Evolutionary conservation across 1,284 basidiomycete species (phyloP).

Genomic region (Austroboletus niveus): DNA sequence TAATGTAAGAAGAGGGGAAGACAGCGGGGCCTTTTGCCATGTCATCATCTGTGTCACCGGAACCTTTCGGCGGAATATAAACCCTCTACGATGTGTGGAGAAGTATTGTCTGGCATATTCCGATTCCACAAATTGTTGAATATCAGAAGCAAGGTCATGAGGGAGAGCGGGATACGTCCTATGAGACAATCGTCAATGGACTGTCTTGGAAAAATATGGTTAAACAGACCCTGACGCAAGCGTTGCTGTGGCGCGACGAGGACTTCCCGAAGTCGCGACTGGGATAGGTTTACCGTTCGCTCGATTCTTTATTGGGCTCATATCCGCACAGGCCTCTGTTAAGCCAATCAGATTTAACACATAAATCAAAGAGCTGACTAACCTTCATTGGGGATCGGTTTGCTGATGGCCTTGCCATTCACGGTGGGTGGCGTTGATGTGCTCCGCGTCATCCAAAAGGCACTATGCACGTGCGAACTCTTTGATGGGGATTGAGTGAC

Average conservation of each 20-base stretch:
- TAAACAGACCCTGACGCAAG: conserved; percentile 61
- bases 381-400: conserved; percentile 66
- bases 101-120: conserved; percentile 86
- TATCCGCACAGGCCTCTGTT: conserved; percentile 65
- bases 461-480: conserved; percentile 35
- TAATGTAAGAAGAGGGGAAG: conserved; percentile 71
- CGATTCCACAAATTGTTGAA: conserved; percentile 79
- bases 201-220: not conserved
- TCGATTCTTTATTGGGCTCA: conserved; percentile 71
- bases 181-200: conserved; percentile 6
- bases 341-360: conserved; percentile 3
- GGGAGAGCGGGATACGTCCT: conserved; percentile 57
- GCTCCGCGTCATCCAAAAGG: conserved; percentile 35
- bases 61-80: conserved; percentile 77
- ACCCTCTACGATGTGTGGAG: conserved; percentile 81
- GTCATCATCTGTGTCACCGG: conserved; percentile 84
- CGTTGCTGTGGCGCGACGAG: conserved; percentile 37
- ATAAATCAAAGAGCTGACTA: conserved; percentile 17
- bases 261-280: conserved; percentile 43
- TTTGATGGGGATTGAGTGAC: conserved; percentile 43
- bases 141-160: conserved; percentile 74
- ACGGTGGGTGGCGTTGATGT: conserved; percentile 43
- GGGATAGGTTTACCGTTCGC: conserved; percentile 65
- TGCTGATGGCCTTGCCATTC: conserved; percentile 62
- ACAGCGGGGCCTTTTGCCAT: conserved; percentile 80